These are phyloP conservation scores for Ilyonectria mors-panacis DNA, from an alignment of 2,329 filamentous ascomycete species.

Conservation along the genomic window DNA sequence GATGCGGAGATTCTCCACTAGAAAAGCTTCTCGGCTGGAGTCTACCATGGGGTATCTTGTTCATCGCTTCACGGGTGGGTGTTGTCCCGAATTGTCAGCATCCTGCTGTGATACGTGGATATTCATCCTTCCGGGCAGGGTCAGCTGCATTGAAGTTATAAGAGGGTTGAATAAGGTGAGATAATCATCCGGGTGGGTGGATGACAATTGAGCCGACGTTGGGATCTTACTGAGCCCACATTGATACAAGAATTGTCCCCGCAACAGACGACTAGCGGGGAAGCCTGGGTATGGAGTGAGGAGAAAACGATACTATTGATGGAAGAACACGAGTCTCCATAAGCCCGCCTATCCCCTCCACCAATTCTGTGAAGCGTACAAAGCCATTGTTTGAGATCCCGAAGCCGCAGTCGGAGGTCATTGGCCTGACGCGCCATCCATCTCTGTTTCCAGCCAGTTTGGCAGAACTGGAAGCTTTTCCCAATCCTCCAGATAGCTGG, in stretches of 20 bases:
- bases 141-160: slow-evolving; percentile 34
- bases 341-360: slow-evolving; percentile 9
- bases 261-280: slow-evolving; percentile 27
- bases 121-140: slow-evolving; percentile 33
- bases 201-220: slow-evolving; percentile 27
- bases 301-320: slow-evolving; percentile 46
- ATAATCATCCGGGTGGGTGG: slow-evolving; percentile 40
- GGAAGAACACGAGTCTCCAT: slow-evolving; percentile 24
- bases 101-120: slow-evolving; percentile 42
- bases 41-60: slow-evolving; percentile 17
- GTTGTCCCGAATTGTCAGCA: slow-evolving; percentile 1
- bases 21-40: slow-evolving; percentile 29
- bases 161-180: slow-evolving; percentile 29
- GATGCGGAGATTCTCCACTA: slow-evolving; percentile 44
- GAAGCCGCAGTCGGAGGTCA: slow-evolving; percentile 32
- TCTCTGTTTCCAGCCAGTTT: slow-evolving; percentile 71
- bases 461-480: slow-evolving; percentile 70
- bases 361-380: not conserved
- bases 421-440: slow-evolving; percentile 48
- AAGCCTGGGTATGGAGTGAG: slow-evolving; percentile 20
- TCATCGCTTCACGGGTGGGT: slow-evolving; percentile 22
- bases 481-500: slow-evolving; percentile 74
- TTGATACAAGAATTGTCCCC: slow-evolving; percentile 32
- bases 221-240: slow-evolving; percentile 38
- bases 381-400: not conserved